Percentiles rank a stretch among this genome's conserved stretches.
phyloP scores from a whole-genome alignment of 139 green algal genomes.

The Limnomonas spitsbergensis region DNA sequence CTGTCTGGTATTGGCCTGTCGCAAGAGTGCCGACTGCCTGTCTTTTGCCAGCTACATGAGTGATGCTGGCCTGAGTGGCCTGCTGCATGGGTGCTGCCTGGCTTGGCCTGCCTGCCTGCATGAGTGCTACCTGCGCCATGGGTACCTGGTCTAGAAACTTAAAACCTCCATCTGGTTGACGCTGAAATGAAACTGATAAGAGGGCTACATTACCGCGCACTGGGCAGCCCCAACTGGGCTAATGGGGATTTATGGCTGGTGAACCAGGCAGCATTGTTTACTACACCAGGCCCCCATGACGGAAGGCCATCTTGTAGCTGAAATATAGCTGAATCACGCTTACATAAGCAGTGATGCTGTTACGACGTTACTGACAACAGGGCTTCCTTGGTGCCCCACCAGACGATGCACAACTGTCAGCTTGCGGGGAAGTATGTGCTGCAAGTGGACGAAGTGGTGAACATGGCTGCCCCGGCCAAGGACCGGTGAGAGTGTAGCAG shows the following conservation, averaged over 20 bases:
- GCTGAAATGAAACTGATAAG: neutral
- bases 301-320: neutral
- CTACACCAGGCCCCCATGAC: neutral
- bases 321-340: too few relatives aligned
- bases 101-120: too few relatives aligned
- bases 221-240: neutral
- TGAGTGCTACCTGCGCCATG: too few relatives aligned
- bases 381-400: too few relatives aligned
- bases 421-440: slow-evolving; percentile 57
- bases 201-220: neutral
- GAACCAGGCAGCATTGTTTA: too few relatives aligned
- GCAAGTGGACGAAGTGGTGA: slow-evolving; percentile 71
- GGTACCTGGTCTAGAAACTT: too few relatives aligned
- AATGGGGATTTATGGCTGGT: neutral
- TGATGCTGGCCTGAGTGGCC: too few relatives aligned
- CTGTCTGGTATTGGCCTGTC: too few relatives aligned
- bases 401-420: slow-evolving; percentile 48
- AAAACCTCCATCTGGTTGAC: neutral
- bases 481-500: slow-evolving; percentile 47
- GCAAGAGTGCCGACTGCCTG: too few relatives aligned
- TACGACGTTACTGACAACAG: neutral
- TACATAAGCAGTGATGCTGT: too few relatives aligned
- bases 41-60: too few relatives aligned
- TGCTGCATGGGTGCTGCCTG: too few relatives aligned
- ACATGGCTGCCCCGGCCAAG: slow-evolving; percentile 53